phyloP scores from a whole-genome alignment of 2,329 filamentous ascomycete species.

The Exutisphaerella laricina region DNA sequence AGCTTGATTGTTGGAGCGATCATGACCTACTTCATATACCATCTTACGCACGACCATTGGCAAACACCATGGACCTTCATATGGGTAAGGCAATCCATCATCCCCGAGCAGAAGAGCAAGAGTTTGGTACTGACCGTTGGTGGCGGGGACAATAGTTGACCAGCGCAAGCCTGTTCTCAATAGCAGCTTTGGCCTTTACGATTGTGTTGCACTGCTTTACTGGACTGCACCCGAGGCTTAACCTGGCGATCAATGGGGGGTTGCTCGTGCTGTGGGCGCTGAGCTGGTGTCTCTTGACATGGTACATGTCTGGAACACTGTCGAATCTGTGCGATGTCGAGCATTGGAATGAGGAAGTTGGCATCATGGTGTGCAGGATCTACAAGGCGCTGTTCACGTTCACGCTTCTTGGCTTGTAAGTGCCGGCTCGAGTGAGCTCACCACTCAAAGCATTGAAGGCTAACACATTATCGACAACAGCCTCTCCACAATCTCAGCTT shows the following conservation, averaged over 20 bases:
- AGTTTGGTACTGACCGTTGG: conserved; percentile 2
- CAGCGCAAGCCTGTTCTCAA: conserved; percentile 47
- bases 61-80: conserved; percentile 56
- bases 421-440: not conserved
- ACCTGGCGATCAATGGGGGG: conserved; percentile 45
- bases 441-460: not conserved
- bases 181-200: conserved; percentile 46
- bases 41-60: conserved; percentile 48
- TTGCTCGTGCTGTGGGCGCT: conserved; percentile 50
- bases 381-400: conserved; percentile 59
- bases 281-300: conserved; percentile 48
- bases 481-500: conserved; percentile 43
- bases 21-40: conserved; percentile 52
- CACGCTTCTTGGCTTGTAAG: conserved; percentile 43
- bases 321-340: conserved; percentile 39
- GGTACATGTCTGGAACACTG: conserved; percentile 51
- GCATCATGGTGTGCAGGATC: conserved; percentile 51
- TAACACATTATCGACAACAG: conserved; percentile 20
- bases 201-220: conserved; percentile 47
- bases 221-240: conserved; percentile 49
- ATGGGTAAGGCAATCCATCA: conserved; percentile 40
- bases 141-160: conserved; percentile 44
- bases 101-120: not conserved
- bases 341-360: conserved; percentile 51
- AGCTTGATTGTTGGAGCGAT: conserved; percentile 49